Percentiles rank a stretch among this genome's conserved stretches.
Conservation (phyloP, 2,329 filamentous ascomycete species). For the Alternaria conjuncta region DNA sequence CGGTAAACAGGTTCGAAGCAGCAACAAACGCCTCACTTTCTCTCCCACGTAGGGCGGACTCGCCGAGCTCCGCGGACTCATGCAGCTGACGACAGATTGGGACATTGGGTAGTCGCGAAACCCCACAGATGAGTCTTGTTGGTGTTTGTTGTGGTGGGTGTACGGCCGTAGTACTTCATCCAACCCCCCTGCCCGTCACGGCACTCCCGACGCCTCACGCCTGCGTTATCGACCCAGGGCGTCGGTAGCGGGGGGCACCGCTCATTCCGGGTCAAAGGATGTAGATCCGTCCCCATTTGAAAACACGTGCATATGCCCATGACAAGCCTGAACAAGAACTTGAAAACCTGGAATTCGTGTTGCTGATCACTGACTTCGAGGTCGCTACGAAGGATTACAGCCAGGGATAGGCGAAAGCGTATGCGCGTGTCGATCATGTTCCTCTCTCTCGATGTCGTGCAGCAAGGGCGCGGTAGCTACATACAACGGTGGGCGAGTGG, state of each 20-base stretch:
- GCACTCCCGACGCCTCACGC: conserved; percentile 10
- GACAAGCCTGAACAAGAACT: background rate
- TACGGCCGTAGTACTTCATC: background rate
- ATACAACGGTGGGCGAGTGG: background rate
- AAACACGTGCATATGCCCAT: conserved; percentile 8
- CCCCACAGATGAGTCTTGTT: background rate
- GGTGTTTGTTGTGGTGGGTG: background rate
- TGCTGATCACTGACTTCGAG: background rate
- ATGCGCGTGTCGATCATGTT: conserved; percentile 1
- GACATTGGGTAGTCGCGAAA: background rate
- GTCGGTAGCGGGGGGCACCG: conserved; percentile 10
- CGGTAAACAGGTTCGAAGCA: background rate
- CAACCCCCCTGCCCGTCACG: background rate
- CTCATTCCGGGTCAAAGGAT: background rate
- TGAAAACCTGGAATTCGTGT: background rate
- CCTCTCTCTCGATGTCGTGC: background rate
- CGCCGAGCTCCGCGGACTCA: background rate
- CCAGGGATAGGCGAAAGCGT: conserved; percentile 10
- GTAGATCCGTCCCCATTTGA: conserved; percentile 5
- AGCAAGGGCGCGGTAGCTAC: background rate
- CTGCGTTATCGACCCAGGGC: conserved; percentile 14
- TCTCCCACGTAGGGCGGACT: background rate
- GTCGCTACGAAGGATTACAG: background rate
- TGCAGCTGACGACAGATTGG: background rate
- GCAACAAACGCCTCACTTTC: background rate